Evolutionary conservation across 345 rosid genomes (phyloP).

Genomic region (Pugionium dolabratum): DNA sequence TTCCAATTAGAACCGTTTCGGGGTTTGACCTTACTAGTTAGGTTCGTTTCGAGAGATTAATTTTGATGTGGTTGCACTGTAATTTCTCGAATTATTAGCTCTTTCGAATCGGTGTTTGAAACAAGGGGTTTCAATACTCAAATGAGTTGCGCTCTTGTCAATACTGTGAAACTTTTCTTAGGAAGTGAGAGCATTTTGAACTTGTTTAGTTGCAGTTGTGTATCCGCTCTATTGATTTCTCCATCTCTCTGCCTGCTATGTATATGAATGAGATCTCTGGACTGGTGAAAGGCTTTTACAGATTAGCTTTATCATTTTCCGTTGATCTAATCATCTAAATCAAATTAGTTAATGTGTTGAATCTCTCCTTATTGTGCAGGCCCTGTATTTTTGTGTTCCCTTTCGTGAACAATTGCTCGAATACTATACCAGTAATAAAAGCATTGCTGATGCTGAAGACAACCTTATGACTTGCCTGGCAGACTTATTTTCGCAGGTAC

Average conservation of each 20-base stretch:
- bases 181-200: not conserved
- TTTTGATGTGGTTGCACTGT: not conserved
- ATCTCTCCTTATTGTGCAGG: constrained; percentile 49
- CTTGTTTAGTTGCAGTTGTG: constrained; percentile 4
- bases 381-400: constrained; percentile 95
- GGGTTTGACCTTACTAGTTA: constrained; percentile 14
- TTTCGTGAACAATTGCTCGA: constrained; percentile 98
- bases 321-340: too few relatives aligned
- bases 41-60: constrained; percentile 7
- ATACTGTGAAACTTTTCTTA: not conserved
- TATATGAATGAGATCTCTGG: not conserved
- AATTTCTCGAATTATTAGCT: constrained; percentile 4
- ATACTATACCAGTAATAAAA: constrained; percentile 79
- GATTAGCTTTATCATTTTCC: too few relatives aligned
- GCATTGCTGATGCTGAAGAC: constrained; percentile 76
- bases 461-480: constrained; percentile 97
- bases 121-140: not conserved
- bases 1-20: not conserved
- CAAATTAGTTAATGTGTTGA: not conserved
- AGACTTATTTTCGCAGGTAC: constrained; percentile 91
- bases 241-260: not conserved
- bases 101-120: not conserved
- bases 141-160: not conserved
- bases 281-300: not conserved
- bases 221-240: not conserved